Evolutionary conservation across 371 early-diverging fungal genomes (phyloP), one percentile per base, ranked within the genome.

Genomic region (Funneliformis caledonium): DNA sequence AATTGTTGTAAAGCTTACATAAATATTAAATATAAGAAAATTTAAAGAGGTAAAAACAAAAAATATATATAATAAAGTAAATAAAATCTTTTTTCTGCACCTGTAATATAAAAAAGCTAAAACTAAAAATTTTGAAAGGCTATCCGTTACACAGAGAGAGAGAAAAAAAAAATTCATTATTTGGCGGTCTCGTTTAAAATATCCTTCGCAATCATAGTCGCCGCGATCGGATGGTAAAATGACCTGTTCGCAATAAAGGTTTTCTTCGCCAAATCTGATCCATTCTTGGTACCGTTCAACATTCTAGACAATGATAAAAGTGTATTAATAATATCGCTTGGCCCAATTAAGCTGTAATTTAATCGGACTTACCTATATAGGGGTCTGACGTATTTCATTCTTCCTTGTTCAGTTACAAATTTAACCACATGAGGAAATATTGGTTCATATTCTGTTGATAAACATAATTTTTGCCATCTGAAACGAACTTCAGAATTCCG

Each of bases 221-320:
- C 89, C 76, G 96, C 96, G 83, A 99, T 98, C 5, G 99, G 98
- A 80, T 99, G 99, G 81, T 97, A 98, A 82, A 96, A 95, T n/a
- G 86, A 83, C 76, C 91, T 91, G 85, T 96, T 85, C 64, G 91
- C 84, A 82, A 88, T 61, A 84, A 96, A 99, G 3, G 97, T 96
- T 81, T 93, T 85, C 81, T 86, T 87, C 19, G 99, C 98, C 60
- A 97, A 83, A 42, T 90, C 86, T 43, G 88, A 85, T 11, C 96
- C 97, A 82, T 91, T 90, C 75, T 87, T 87, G 70, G 90, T 90
- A 74, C 88, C 85, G 86, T 89, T 86, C 16, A 94, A 82, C 26
- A 87, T 82, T 33, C 91, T 87, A 78, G 47, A 80, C 48, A 62
- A 86, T 77, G 81, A 50, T 78, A 76, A 48, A 83, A 80, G 31